phyloP scores from a whole-genome alignment of 768 basidiomycete species.

The Rhizopogon rudus region DNA sequence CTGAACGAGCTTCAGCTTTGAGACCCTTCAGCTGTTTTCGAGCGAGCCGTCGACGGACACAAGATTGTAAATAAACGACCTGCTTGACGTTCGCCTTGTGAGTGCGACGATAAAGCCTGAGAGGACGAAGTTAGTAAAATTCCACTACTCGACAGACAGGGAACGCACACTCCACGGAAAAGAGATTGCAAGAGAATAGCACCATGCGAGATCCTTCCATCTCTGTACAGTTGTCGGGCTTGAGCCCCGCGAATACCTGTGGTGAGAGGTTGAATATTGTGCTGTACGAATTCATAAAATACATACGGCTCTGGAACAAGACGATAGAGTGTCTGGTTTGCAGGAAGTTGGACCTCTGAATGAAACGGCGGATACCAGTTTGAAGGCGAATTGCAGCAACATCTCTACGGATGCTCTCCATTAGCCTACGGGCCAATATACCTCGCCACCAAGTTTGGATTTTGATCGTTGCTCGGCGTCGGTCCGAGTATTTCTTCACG shows the following conservation, averaged over 20 bases:
- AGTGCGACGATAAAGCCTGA: conserved; percentile 48
- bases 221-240: conserved; percentile 54
- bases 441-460: conserved; percentile 96
- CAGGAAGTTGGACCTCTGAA: conserved; percentile 70
- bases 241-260: conserved; percentile 73
- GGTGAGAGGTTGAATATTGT: conserved; percentile 4
- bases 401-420: conserved; percentile 66
- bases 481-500: conserved; percentile 67
- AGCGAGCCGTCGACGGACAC: conserved; percentile 84
- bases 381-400: conserved; percentile 77
- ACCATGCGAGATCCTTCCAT: conserved; percentile 52
- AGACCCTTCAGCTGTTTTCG: conserved; percentile 80
- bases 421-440: conserved; percentile 69
- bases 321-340: conserved; percentile 58
- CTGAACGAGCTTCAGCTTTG: conserved; percentile 90
- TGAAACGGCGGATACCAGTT: conserved; percentile 58
- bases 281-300: not conserved
- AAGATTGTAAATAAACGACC: conserved; percentile 87
- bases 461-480: conserved; percentile 70
- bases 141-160: not conserved
- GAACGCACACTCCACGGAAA: conserved; percentile 80
- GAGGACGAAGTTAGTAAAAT: conserved; percentile 5
- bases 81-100: conserved; percentile 59
- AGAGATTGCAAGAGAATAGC: conserved; percentile 77
- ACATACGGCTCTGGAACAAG: conserved; percentile 83